Evolutionary conservation across 352 stramenopile genomes (phyloP), one percentile per base, ranked within the genome.

Genomic region (Pythium pyrilobum): DNA sequence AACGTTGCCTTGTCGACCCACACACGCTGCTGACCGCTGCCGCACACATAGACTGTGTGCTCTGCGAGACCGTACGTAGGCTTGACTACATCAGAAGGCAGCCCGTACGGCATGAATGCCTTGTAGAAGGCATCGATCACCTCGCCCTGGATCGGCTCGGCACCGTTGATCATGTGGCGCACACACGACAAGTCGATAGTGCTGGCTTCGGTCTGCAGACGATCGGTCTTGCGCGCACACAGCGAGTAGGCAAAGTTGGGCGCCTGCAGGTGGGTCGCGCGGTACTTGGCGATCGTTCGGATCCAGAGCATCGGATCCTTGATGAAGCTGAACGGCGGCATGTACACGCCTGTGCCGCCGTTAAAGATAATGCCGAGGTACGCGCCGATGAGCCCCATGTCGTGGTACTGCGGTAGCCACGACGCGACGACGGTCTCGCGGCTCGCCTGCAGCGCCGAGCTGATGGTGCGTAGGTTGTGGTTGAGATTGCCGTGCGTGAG

Each of bases 381-480:
- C 28, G 89, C 95, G 44, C 97, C 97, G 58, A 99, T 99, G 20
- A 99, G 86, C 7, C 97, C 97, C 97, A 99, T 99, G 72, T 99
- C 97, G 69, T 99, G 97, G 71, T 99, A 99, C 75, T 99, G 96
- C 7, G 97, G 97, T 11, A 99, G 75, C 97, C 97, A 99, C 20
- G 89, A 98, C 5, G 98, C 96, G 15, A 98, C 94, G 5, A 98
- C 77, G 0, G 96, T 99, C 38, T 96, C 81, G 23, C 77, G 9
- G 95, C 96, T 43, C 90, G 73, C 23, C 9, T 61, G 57, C 3
- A 99, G 64, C 37, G 95, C 95, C 16, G 71, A 86, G n/a, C 92
- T 96, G 57, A 99, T 99, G 15, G 92, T 94, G 27, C 74, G 76
- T 16, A 99, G 69, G 65, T 99, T 99, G 80, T 99, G 93, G 28